Evolutionary conservation across 2,329 filamentous ascomycete species (phyloP), one percentile per base, ranked within the genome.

Genomic region (Pseudopyricularia javanii): DNA sequence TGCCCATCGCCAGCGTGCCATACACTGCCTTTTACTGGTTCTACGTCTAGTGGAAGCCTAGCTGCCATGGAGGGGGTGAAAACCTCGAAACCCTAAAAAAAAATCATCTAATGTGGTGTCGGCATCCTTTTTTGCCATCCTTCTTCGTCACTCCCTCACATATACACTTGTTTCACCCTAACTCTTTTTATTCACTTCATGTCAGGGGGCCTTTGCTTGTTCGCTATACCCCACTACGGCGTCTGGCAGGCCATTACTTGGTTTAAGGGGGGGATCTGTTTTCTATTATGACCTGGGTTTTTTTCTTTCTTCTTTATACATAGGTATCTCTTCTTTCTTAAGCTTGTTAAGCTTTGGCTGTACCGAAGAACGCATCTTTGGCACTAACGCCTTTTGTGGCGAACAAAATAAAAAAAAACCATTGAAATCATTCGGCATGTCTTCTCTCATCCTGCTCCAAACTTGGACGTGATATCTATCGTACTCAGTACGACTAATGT

Each of bases 1-100:
- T 59, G 7, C 70, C 73, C 54, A 55, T 60, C 17, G 70, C 75
- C 59, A 81, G 76, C 63, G 73, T 79, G 26, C 70, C 73, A 3
- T 82, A 82, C 62, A 60, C 76, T 1, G 69, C 78, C n/a, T 71
- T 70, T 58, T 82, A 82, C 66, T 82, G 78, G 77, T 73, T 81
- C 61, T 82, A 71, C 59, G 71, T 65, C 20, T 70, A 64, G 37
- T 43, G 22, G 14, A 33, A 12, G 12, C n/a, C n/a, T n/a, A n/a
- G n/a, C n/a, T n/a, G n/a, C n/a, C n/a, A n/a, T n/a, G n/a, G n/a
- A n/a, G n/a, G n/a, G n/a, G n/a, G n/a, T 22, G 22, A 22, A 35
- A 43, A 43, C n/a, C 37, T 20, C 35, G 9, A 17, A 5, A 7
- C 37, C 17, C 37, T 22, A 43, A 43, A 43, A 43, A 22, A 11